Percentiles rank a stretch among this genome's conserved stretches.
Evolutionary conservation across 257 asterid genomes (phyloP).

Genomic region (Solanum sitiens): DNA sequence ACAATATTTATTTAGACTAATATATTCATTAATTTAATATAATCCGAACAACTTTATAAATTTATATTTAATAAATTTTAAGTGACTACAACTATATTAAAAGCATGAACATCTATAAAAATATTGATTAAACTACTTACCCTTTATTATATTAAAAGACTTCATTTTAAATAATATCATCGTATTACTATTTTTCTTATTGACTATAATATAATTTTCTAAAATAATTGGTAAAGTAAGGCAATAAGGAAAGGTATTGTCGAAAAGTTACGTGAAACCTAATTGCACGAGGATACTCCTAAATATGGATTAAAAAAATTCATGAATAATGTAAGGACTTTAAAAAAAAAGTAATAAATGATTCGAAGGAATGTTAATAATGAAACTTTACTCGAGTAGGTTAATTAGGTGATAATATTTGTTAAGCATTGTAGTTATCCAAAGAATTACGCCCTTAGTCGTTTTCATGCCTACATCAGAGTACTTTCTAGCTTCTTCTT

Average conservation of each 20-base stretch:
- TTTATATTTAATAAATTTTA: too few species aligned
- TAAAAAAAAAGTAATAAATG: background rate
- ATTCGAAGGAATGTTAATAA: background rate
- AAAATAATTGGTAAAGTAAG: background rate
- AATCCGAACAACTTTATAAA: too few species aligned
- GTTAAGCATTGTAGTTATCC: background rate
- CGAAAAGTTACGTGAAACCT: background rate
- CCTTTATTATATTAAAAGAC: background rate
- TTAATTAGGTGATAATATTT: background rate
- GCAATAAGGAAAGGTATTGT: background rate
- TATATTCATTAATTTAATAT: too few species aligned
- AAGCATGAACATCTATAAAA: background rate
- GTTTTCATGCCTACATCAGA: background rate
- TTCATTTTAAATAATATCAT: background rate
- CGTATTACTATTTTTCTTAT: background rate
- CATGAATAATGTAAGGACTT: background rate
- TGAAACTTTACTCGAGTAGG: background rate
- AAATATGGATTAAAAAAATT: background rate
- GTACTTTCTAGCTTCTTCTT: background rate
- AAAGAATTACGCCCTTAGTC: background rate
- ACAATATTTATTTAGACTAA: too few species aligned
- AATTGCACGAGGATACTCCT: background rate
- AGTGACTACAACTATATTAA: too few species aligned
- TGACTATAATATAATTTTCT: background rate
- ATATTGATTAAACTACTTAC: background rate